Base-by-base conservation (phyloP, 345 rosid genomes). In the Citrus medica region DNA sequence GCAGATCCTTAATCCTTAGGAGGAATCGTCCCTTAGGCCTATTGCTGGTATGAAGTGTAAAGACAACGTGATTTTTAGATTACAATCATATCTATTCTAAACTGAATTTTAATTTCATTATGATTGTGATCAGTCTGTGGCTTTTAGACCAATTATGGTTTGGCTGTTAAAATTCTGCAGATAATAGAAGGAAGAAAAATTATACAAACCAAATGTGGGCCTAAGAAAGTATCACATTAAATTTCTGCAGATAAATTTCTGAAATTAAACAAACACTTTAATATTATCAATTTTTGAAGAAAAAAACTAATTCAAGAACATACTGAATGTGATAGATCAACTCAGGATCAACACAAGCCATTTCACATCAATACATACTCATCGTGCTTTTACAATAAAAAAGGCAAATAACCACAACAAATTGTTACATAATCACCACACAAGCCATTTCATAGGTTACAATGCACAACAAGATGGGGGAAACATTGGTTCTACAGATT, bases 1-100 rank as follows among this genome's bases (percentile, higher is more conserved):
- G 98, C 99, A 42, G 98, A 94, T 87, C 94, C 90, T 37, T 93
- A 90, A 93, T 78, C 70, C 24, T 56, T 27, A 10, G n/a, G 71
- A 24, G 8, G 12, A 38, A 40, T 40, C 4, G 13, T 10, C 48
- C 48, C 0, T 10, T 12, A 42, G 48, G 51, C 51, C 51, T 13
- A 46, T 46, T 13, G 51, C 14, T 3, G 51, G 51, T 46, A 46
- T 46, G 51, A 40, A 40, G 51, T 42, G 4, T 42, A 3, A 42
- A 42, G 51, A 42, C 51, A 42, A 46, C 16, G 51, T 46, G 0
- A 46, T 46, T 46, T 46, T 46, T 3, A 12, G 51, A 0, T 46
- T 12, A 46, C 51, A 46, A 46, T 46, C 51, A 13, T 46, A 46
- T 46, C 16, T 46, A 46, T 46, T 46, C 51, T 13, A 13, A 13